These are phyloP conservation scores for Asclepias syriaca DNA, from an alignment of 257 asterid species.

Conservation along the genomic window DNA sequence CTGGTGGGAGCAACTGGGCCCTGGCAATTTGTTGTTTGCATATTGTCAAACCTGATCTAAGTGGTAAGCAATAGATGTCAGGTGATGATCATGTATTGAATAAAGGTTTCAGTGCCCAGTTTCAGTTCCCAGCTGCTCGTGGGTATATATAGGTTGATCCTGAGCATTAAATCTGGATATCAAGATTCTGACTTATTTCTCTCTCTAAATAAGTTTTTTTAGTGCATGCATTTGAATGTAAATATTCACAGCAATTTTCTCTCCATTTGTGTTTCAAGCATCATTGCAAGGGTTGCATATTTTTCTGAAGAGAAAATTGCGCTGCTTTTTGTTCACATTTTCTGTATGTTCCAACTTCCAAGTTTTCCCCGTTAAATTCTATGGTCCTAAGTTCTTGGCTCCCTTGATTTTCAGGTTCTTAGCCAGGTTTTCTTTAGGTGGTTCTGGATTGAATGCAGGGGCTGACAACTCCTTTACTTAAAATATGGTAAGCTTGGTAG, in stretches of 20 bases:
- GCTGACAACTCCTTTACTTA: not conserved
- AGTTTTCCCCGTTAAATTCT: not conserved
- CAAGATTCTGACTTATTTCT: not conserved
- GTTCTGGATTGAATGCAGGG: not conserved
- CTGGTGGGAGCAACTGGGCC: constrained; percentile 2
- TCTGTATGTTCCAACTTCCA: not conserved
- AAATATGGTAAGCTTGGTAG: not conserved
- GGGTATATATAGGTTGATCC: not conserved
- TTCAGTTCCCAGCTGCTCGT: not conserved
- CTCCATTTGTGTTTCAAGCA: not conserved
- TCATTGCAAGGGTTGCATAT: not conserved
- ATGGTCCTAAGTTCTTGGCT: not conserved
- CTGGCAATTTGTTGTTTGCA: not conserved
- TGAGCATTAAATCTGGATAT: not conserved
- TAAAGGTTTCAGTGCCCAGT: not conserved
- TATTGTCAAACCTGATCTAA: constrained; percentile 1
- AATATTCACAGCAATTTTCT: too few relatives aligned
- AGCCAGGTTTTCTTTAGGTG: not conserved
- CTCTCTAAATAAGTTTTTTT: not conserved
- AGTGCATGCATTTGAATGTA: not conserved
- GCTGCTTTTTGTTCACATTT: not conserved
- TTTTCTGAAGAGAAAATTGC: not conserved
- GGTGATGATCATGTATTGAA: constrained; percentile 1
- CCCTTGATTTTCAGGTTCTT: not conserved
- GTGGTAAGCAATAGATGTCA: constrained; percentile 3